Evolutionary conservation across 2,329 filamentous ascomycete genomes (phyloP).

Genomic region (Ophiostoma sp.): DNA sequence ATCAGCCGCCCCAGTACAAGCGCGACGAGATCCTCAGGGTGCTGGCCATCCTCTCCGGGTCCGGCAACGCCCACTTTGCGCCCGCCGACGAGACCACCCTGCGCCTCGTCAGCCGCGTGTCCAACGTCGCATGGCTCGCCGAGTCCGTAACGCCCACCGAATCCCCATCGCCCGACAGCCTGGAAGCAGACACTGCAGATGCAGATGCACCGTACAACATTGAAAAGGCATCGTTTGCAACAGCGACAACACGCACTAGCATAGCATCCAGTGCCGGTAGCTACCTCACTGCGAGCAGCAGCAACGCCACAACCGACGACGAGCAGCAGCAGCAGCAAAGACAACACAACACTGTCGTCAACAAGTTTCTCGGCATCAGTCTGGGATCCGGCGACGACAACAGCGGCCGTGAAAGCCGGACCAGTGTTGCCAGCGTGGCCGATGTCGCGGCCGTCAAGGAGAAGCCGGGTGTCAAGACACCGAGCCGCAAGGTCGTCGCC

Average conservation of each 20-base stretch:
- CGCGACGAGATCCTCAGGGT: constrained; percentile 74
- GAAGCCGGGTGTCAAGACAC: constrained; percentile 76
- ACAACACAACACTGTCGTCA: constrained; percentile 38
- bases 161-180: constrained; percentile 15
- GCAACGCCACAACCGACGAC: constrained; percentile 20
- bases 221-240: constrained; percentile 14
- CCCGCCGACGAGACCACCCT: constrained; percentile 75
- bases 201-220: constrained; percentile 4
- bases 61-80: constrained; percentile 67
- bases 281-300: constrained; percentile 12
- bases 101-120: constrained; percentile 69
- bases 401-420: constrained; percentile 58
- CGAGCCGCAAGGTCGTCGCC: constrained; percentile 47
- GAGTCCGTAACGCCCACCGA: constrained; percentile 33
- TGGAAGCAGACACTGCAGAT: constrained; percentile 15
- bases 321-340: constrained; percentile 11
- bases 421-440: constrained; percentile 72
- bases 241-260: constrained; percentile 18
- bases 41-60: constrained; percentile 63
- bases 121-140: constrained; percentile 59
- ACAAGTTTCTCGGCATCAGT: constrained; percentile 64
- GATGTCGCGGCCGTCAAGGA: constrained; percentile 76
- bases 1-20: constrained; percentile 84
- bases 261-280: constrained; percentile 16
- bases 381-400: constrained; percentile 62